These are phyloP conservation scores for Vitis vinifera DNA, from an alignment of 164 flowering plant species.

Conservation along the genomic window DNA sequence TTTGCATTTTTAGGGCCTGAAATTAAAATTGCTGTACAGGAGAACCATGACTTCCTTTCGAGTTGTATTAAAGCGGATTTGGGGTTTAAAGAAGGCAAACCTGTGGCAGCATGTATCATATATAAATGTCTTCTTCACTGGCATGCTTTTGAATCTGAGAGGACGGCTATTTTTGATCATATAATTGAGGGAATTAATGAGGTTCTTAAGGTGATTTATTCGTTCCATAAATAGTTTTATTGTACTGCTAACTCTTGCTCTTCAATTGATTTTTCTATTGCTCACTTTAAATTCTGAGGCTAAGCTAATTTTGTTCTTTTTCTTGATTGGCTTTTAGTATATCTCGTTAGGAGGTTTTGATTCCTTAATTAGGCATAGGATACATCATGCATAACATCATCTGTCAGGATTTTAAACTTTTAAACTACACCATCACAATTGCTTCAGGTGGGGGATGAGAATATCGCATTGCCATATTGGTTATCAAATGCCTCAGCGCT, in stretches of 20 bases:
- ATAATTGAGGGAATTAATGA: slow-evolving; percentile 81
- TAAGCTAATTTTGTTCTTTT: not conserved
- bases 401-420: not conserved
- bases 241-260: not conserved
- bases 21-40: slow-evolving; percentile 42
- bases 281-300: not conserved
- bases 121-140: slow-evolving; percentile 82
- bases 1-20: not conserved
- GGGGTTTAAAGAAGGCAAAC: slow-evolving; percentile 83
- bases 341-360: not conserved
- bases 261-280: not conserved
- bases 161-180: slow-evolving; percentile 83
- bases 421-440: not conserved
- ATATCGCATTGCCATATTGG: slow-evolving; percentile 80
- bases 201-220: slow-evolving; percentile 63
- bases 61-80: slow-evolving; percentile 81
- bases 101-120: slow-evolving; percentile 90
- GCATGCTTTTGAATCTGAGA: slow-evolving; percentile 94
- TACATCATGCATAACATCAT: not conserved
- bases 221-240: not conserved
- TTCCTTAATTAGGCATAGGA: not conserved
- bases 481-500: slow-evolving; percentile 93
- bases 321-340: not conserved
- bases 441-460: slow-evolving; percentile 78
- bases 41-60: slow-evolving; percentile 75